These are phyloP conservation scores for Cadophora luteo-olivacea DNA, from an alignment of 2,329 filamentous ascomycete species.

Conservation along the genomic window DNA sequence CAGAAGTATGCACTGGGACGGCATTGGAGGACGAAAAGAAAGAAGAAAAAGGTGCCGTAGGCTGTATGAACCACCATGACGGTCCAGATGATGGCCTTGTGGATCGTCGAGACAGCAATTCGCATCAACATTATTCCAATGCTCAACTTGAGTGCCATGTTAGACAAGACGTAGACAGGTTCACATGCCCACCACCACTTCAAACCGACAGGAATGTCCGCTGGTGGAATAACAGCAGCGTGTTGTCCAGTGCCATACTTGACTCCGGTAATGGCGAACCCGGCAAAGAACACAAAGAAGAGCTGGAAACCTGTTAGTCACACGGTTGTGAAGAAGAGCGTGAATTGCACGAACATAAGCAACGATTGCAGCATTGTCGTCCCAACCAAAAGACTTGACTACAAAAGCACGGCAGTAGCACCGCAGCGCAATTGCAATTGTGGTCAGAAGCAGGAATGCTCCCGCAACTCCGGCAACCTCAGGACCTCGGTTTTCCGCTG, in stretches of 20 bases:
- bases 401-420: slow-evolving; percentile 37
- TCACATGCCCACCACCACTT: slow-evolving; percentile 50
- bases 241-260: slow-evolving; percentile 42
- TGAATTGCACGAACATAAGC: slow-evolving; percentile 33
- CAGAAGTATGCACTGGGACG: slow-evolving; percentile 49
- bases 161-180: slow-evolving; percentile 48
- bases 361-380: slow-evolving; percentile 37
- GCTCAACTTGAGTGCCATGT: slow-evolving; percentile 48
- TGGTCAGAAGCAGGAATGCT: slow-evolving; percentile 47
- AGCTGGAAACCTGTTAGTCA: slow-evolving; percentile 28
- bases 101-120: slow-evolving; percentile 43
- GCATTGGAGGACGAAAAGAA: slow-evolving; percentile 50
- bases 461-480: slow-evolving; percentile 45
- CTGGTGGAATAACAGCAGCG: slow-evolving; percentile 29
- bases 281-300: slow-evolving; percentile 36
- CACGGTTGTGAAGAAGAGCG: neutral
- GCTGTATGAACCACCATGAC: slow-evolving; percentile 44
- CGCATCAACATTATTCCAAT: slow-evolving; percentile 50
- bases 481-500: slow-evolving; percentile 33
- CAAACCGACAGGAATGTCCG: slow-evolving; percentile 40
- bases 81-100: slow-evolving; percentile 46
- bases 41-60: slow-evolving; percentile 47
- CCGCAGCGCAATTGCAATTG: slow-evolving; percentile 36
- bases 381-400: slow-evolving; percentile 40
- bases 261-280: slow-evolving; percentile 37